Percentiles rank a stretch among this genome's conserved stretches.
Conservation (phyloP, 2,329 filamentous ascomycete genomes). For the Cytospora paraplurivora region DNA sequence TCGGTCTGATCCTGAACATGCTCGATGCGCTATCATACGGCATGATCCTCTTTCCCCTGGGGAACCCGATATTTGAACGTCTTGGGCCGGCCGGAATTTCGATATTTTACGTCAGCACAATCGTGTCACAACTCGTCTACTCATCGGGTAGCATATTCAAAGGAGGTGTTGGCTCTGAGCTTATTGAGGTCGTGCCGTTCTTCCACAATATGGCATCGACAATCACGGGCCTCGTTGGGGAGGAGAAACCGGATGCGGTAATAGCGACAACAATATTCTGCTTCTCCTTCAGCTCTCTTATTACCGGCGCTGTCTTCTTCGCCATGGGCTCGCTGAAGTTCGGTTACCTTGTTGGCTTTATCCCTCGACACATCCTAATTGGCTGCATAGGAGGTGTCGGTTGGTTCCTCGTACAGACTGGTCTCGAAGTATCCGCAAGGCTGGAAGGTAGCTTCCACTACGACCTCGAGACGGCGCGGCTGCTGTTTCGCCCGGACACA, state of each 20-base stretch:
- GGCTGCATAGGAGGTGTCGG: slow-evolving; percentile 97
- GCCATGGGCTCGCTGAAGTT: slow-evolving; percentile 84
- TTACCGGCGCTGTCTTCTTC: slow-evolving; percentile 92
- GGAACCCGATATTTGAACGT: slow-evolving; percentile 79
- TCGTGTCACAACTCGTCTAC: slow-evolving; percentile 88
- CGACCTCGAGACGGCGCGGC: slow-evolving; percentile 72
- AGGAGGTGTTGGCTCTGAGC: slow-evolving; percentile 90
- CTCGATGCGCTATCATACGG: slow-evolving; percentile 94
- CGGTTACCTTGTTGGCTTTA: slow-evolving; percentile 93
- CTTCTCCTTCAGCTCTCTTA: slow-evolving; percentile 84
- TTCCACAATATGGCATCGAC: slow-evolving; percentile 98
- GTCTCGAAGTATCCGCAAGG: slow-evolving; percentile 88
- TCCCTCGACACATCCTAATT: slow-evolving; percentile 92
- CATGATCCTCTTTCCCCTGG: slow-evolving; percentile 93
- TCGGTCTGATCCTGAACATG: slow-evolving; percentile 88
- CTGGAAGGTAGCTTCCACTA: slow-evolving; percentile 85
- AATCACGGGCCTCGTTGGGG: slow-evolving; percentile 77
- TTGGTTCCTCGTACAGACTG: slow-evolving; percentile 90
- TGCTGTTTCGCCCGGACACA: slow-evolving; percentile 73
- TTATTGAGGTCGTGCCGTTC: slow-evolving; percentile 98
- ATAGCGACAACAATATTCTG: slow-evolving; percentile 93
- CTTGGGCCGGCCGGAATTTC: slow-evolving; percentile 93
- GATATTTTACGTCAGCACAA: slow-evolving; percentile 98
- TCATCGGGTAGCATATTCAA: slow-evolving; percentile 86
- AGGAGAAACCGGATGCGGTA: slow-evolving; percentile 79